Percentiles rank a stretch among this genome's conserved stretches.
These are phyloP conservation scores for Neoascochyta sp. DNA, from an alignment of 2,329 filamentous ascomycete species.

Conservation along the genomic window DNA sequence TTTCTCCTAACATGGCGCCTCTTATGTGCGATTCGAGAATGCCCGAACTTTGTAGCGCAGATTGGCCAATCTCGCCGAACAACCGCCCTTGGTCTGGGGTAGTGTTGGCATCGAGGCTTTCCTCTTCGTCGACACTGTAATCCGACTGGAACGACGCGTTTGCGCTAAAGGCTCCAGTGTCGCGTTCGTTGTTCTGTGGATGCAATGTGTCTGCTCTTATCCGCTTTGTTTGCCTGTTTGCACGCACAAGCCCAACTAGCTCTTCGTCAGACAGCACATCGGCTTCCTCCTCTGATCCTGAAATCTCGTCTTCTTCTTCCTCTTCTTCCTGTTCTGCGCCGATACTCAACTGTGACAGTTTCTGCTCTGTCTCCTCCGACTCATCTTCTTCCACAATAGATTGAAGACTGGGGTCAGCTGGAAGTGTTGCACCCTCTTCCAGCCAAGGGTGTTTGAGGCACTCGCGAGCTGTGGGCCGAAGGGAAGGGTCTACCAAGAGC, in stretches of 20 bases:
- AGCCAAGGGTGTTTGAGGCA: conserved; percentile 76
- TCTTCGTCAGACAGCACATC: conserved; percentile 32
- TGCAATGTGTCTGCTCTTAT: conserved; percentile 41
- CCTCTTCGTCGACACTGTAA: conserved; percentile 23
- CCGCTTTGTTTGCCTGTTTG: conserved; percentile 43
- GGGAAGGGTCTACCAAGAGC: conserved; percentile 73
- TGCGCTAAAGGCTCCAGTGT: conserved; percentile 39
- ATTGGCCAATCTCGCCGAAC: conserved; percentile 60
- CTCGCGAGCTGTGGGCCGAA: conserved; percentile 68
- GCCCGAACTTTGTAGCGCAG: conserved; percentile 53
- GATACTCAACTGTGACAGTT: conserved; percentile 53
- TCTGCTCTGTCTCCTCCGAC: conserved; percentile 48
- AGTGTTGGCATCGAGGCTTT: conserved; percentile 28
- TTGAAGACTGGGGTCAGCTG: conserved; percentile 30
- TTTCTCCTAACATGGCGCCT: too few relatives aligned
- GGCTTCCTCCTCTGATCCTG: conserved; percentile 26
- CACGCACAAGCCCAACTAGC: conserved; percentile 25
- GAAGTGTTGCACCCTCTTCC: conserved; percentile 44
- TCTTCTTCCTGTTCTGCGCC: conserved; percentile 22
- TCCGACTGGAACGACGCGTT: conserved; percentile 38
- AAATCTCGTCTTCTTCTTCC: conserved; percentile 27
- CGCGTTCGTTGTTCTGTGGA: conserved; percentile 39
- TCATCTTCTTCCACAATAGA: conserved; percentile 57
- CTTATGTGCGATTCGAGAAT: conserved; percentile 37
- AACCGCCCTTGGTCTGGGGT: conserved; percentile 41